Evolutionary conservation across 2,329 filamentous ascomycete species (phyloP), one percentile per base, ranked within the genome.

Genomic region (Hypoxylon sp.): DNA sequence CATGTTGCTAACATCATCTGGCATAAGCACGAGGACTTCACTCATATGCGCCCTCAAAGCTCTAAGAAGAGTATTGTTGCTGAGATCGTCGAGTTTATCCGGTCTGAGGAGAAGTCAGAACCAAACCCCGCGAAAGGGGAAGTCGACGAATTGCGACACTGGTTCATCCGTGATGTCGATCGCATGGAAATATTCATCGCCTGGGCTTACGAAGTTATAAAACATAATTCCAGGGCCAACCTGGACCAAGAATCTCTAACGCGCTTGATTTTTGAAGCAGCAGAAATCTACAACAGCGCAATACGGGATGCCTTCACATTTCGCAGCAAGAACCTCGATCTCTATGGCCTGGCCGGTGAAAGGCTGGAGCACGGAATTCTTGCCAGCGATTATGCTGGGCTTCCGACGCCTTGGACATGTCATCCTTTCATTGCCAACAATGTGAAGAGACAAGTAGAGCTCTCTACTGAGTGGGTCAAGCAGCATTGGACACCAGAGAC

Each of bases 401-500:
- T 98, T 7, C 88, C 91, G 0, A 90, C 93, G 65, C 92, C 94
- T 48, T 99, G 96, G 96, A 98, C 94, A 0, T 94, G 93, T 14
- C 89, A 87, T 71, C 79, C 82, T 46, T 88, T 85, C 69, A 82
- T 90, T 60, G 86, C 88, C 55, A 89, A 89, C 76, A 90, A 90
- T 67, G 74, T 84, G 11, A 87, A 88, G 74, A 87, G 88, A 17
- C 82, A 90, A 14, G 81, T 87, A 23, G 86, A 90, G 69, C 82
- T 91, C 17, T 84, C 84, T 41, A 82, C 85, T 25, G 82, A 85
- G 63, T 89, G 86, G 87, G 80, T 87, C 2, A 82, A 84, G 50
- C 81, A 84, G 56, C 80, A 85, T 68, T 82, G 81, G 34, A 63
- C 73, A 10, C 68, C 72, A 14, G 60, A 76, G 28, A 71, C 78